Base-by-base conservation (phyloP, 2,329 filamentous ascomycete genomes). In the Curvularia sp. region DNA sequence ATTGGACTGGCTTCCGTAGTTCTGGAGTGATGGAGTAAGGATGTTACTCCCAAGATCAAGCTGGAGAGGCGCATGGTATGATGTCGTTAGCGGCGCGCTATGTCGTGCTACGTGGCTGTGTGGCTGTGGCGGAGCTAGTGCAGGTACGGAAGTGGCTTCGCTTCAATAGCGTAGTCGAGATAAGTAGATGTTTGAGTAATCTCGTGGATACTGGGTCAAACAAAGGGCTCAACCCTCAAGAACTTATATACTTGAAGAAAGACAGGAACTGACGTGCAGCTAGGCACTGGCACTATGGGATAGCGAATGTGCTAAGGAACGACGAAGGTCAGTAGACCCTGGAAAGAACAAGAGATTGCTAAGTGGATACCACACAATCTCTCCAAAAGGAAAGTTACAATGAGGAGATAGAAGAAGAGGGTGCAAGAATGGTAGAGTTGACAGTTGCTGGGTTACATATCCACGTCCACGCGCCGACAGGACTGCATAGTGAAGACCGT, bases 341-440 rank as follows among this genome's bases (percentile, higher is more conserved):
- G 55, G 50, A 58, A 61, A 47, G 38, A 53, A 18, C 46, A 44
- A 61, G 58, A 49, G 55, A 57, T 58, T 39, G 49, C 56, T 58
- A 50, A 57, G 49, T 54, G 57, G 62, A 74, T 73, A 70, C 65
- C 69, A 71, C 68, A 55, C 63, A 55, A 57, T 30, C 43, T 58
- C 61, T 53, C 24, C 48, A 49, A 55, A 69, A 61, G 65, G 60
- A 65, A 70, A 68, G 71, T 68, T 67, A 70, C 70, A 67, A 49
- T 58, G 57, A 56, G 33, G 49, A 44, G 58, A 35, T 54, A 60
- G 60, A 61, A 62, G 41, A 43, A 52, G 28, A 62, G 24, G 52
- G 51, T 54, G 58, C 42, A 59, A 33, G 43, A 28, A 50, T 41
- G 26, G n/a, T 20, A 28, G 26, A 24, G 35, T 48, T 33, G 13